phyloP scores from a whole-genome alignment of 305 asterid species.

The Ilex paraguariensis region DNA sequence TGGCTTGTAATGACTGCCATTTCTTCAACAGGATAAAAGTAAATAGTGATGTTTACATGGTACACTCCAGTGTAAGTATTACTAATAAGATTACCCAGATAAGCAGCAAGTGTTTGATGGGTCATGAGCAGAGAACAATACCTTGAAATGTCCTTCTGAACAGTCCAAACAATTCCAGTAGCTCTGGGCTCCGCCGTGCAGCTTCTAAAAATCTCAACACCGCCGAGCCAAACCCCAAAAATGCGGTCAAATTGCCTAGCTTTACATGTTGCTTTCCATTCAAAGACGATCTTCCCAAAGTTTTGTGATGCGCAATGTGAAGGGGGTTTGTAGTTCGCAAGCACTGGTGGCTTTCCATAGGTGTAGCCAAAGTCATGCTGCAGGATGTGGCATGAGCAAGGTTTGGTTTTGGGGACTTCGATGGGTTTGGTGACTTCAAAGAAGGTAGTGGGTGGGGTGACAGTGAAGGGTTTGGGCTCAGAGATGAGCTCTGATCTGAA shows the following conservation, averaged over 20 bases:
- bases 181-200: constrained; percentile 3
- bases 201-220: not conserved
- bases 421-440: constrained; percentile 5
- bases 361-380: not conserved
- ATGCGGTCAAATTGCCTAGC: not conserved
- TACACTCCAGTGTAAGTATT: not conserved
- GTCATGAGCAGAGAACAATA: not conserved
- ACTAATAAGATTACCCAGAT: not conserved
- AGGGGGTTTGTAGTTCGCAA: not conserved
- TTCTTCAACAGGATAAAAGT: constrained; percentile 1
- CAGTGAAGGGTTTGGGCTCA: not conserved
- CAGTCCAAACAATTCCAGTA: constrained; percentile 1
- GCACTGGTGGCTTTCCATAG: not conserved
- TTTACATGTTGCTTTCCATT: not conserved
- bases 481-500: constrained; percentile 1
- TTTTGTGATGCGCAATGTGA: not conserved
- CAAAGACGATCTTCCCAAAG: not conserved
- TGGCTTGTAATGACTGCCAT: not conserved
- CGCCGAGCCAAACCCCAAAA: constrained; percentile 3
- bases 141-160: not conserved
- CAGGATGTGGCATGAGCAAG: not conserved
- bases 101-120: constrained; percentile 1
- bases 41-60: not conserved
- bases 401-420: constrained; percentile 1
- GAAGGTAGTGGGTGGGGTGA: not conserved